Evolutionary conservation across 1,139 yeast genomes (phyloP).

Genomic region (Geotrichum carabidarum): DNA sequence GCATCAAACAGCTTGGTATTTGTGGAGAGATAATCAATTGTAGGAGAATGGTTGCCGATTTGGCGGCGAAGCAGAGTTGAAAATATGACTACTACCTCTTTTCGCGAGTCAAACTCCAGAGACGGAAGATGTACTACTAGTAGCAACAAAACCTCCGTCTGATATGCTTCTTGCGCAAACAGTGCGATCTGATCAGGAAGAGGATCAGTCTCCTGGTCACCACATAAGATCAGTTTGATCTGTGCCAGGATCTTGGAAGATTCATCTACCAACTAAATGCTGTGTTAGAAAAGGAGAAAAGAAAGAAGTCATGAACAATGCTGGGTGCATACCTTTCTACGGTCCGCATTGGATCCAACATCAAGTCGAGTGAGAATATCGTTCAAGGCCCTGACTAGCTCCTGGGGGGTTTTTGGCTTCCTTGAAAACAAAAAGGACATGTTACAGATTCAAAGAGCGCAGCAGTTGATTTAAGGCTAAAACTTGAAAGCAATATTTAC

Average conservation of each 20-base stretch:
- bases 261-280: slow-evolving; percentile 62
- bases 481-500: background rate
- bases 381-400: slow-evolving; percentile 65
- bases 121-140: slow-evolving; percentile 54
- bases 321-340: slow-evolving; percentile 40
- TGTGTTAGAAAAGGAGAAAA: slow-evolving; percentile 2
- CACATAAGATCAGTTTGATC: slow-evolving; percentile 63
- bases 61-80: slow-evolving; percentile 75
- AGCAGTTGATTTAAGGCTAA: background rate
- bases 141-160: slow-evolving; percentile 62
- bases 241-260: slow-evolving; percentile 63
- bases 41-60: slow-evolving; percentile 64
- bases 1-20: slow-evolving; percentile 61
- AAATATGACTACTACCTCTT: slow-evolving; percentile 71
- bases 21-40: slow-evolving; percentile 72
- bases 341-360: slow-evolving; percentile 41
- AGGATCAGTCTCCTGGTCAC: slow-evolving; percentile 66
- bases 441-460: background rate
- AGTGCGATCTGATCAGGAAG: slow-evolving; percentile 70
- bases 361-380: slow-evolving; percentile 72
- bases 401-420: slow-evolving; percentile 87
- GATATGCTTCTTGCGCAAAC: slow-evolving; percentile 66
- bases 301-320: background rate
- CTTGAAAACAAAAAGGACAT: slow-evolving; percentile 91
- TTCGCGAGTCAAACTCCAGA: slow-evolving; percentile 84